Conservation (phyloP, 208 protist species). For the Porcisia deanei region DNA sequence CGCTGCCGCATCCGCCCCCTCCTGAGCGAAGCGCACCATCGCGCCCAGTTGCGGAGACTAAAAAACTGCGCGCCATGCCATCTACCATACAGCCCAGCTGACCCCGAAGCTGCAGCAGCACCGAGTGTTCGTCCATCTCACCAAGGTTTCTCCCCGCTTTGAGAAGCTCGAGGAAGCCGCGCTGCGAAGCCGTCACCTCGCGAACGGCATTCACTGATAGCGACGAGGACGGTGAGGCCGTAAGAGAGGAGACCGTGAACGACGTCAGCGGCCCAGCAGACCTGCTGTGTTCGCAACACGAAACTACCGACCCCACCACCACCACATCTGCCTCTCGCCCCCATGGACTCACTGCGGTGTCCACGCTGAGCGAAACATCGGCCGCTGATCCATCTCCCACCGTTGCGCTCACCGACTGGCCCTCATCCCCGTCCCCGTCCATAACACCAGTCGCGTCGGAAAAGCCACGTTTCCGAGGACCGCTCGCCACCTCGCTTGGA, state of each 20-base stretch:
- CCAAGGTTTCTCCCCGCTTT: neutral
- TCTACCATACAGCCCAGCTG: slow-evolving; percentile 5
- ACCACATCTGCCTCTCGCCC: neutral
- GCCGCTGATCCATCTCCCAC: neutral
- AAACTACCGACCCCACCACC: neutral
- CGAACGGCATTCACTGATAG: slow-evolving; percentile 24
- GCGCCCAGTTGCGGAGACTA: neutral
- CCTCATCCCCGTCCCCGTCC: neutral
- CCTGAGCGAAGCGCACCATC: neutral
- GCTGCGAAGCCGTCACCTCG: slow-evolving; percentile 26
- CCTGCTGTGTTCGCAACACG: neutral
- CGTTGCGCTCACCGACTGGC: neutral
- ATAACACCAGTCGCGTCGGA: neutral
- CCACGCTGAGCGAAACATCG: neutral
- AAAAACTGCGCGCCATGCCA: slow-evolving; percentile 1
- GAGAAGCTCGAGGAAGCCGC: slow-evolving; percentile 21
- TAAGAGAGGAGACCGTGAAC: neutral
- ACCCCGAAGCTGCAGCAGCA: slow-evolving; percentile 9
- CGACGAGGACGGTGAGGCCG: neutral
- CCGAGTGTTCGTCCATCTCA: neutral
- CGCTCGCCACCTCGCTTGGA: neutral
- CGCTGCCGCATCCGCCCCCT: neutral
- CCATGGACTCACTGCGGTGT: neutral
- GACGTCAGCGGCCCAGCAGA: neutral
- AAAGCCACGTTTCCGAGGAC: neutral